Evolutionary conservation across 441 rosid species (phyloP), one percentile per base, ranked within the genome.

Genomic region (Corymbia calophylla): DNA sequence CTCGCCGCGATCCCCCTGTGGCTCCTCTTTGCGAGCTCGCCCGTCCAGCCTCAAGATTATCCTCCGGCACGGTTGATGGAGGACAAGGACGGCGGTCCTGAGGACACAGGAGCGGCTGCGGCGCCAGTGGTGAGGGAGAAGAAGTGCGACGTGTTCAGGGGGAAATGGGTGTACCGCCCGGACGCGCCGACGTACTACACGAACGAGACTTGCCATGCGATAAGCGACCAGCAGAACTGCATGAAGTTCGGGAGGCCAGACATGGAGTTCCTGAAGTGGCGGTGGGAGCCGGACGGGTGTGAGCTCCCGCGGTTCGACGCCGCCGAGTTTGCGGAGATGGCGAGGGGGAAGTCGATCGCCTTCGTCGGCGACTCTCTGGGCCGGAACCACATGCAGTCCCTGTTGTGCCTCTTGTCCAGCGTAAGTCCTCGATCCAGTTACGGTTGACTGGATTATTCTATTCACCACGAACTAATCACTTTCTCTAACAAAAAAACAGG

Each of bases 381-480:
- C 18, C 93, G 96, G 92, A 95, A 95, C 92, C 97, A 95, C 87
- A 94, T 95, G 96, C 96, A 95, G 92, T 95, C 97, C 89, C 87
- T 95, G 94, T 92, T 94, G 19, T 95, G 97, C 92, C 96, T 95
- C 81, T 93, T 95, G 51, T 95, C 98, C 19, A 95, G 94, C 94
- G 99, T 97, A 95, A 73, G 82, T 39, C 49, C 29, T 73, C 17
- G 49, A 73, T 39, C 82, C 23, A 73, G 82, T 21, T 39, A 23
- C 13, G 17, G 17, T 6, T 73, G 49, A 21, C 49, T 12, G 23
- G 82, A 73, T 21, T 73, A 73, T 73, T 21, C 49, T 21, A 39
- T 21, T 12, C 2, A 48, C 17, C 9, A 73, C 29, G 25, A 39
- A 1, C 29, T 11, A 73, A 73, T 39, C 82, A 73, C 82, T 44